Base-by-base conservation (phyloP, 495 filamentous ascomycete genomes). In the Podospora fimiseda region DNA sequence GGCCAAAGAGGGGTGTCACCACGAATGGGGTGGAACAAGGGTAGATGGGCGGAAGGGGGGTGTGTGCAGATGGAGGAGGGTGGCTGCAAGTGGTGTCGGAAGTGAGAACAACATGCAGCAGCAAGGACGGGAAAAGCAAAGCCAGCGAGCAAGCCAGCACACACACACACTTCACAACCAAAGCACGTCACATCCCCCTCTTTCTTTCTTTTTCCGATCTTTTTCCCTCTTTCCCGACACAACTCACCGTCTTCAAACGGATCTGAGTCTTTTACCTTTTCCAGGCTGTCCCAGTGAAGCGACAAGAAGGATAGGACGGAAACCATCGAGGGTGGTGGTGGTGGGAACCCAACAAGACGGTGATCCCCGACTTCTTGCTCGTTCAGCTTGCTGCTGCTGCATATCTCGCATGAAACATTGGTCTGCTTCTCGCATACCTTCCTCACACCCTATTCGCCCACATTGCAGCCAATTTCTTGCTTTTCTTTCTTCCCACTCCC, bases 121-220 rank as follows among this genome's bases (percentile, higher is more conserved):
- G 27, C 27, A 33, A 33, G 27, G 27, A 33, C 27, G 27, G 27
- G 27, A 33, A 33, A 33, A 33, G 15, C 39, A 48, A n/a, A n/a
- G n/a, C 30, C 46, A 45, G 38, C 30, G 27, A 52, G 49, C 54
- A 11, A 43, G 54, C 43, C 33, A 30, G 39, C 39, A 5, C 33
- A 37, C 24, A 18, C 38, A 33, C 19, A 27, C 42, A 4, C 30
- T 37, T 43, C 48, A 56, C 48, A 59, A 45, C 52, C 5, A 40
- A 56, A 53, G 59, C 52, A 61, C 44, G 56, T 59, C 52, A 56
- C 52, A 48, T 53, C 50, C 7, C 16, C 23, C 27, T n/a, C n/a
- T n/a, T n/a, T n/a, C n/a, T 46, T 19, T 41, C 48, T 33, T 43
- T 48, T 38, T 43, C 45, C 41, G 19, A 4, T 7, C 11, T 11